phyloP scores from a whole-genome alignment of 1,284 basidiomycete species.

The Pulchroboletus neoregius region DNA sequence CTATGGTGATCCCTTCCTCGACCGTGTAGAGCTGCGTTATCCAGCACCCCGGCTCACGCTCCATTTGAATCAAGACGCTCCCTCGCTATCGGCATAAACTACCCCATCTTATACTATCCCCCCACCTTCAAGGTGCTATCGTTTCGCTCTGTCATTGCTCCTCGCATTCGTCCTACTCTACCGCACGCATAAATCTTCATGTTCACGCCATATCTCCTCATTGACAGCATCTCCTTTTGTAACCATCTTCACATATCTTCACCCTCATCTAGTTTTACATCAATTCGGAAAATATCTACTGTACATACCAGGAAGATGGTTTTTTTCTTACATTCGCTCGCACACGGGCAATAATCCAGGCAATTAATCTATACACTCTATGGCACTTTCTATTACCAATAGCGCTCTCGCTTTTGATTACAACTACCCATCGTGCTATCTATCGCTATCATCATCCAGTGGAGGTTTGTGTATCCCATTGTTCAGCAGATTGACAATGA shows the following conservation, averaged over 20 bases:
- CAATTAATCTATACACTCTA: constrained; percentile 23
- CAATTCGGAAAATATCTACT: constrained; percentile 20
- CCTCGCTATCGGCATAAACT: constrained; percentile 17
- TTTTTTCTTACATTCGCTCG: constrained; percentile 20
- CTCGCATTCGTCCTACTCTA: constrained; percentile 27
- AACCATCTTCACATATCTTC: constrained; percentile 21
- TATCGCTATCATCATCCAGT: constrained; percentile 13
- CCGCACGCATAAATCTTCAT: constrained; percentile 19
- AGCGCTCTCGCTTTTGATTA: constrained; percentile 12
- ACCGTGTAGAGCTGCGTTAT: constrained; percentile 12
- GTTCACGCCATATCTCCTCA: constrained; percentile 14
- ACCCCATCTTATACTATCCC: constrained; percentile 9
- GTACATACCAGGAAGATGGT: constrained; percentile 25
- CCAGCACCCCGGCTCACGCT: constrained; percentile 15
- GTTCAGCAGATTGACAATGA: constrained; percentile 21
- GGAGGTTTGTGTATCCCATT: constrained; percentile 32
- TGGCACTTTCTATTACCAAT: constrained; percentile 24
- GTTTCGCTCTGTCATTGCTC: constrained; percentile 17
- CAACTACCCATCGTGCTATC: constrained; percentile 10
- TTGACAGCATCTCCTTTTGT: constrained; percentile 25
- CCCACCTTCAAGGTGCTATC: constrained; percentile 11
- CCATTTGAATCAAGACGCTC: constrained; percentile 12
- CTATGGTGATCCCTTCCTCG: constrained; percentile 16
- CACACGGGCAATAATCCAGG: constrained; percentile 23
- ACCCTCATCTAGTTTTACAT: constrained; percentile 17